Evolutionary conservation across 2,329 filamentous ascomycete species (phyloP), one percentile per base, ranked within the genome.

Genomic region (Talaromyces amestolkiae): DNA sequence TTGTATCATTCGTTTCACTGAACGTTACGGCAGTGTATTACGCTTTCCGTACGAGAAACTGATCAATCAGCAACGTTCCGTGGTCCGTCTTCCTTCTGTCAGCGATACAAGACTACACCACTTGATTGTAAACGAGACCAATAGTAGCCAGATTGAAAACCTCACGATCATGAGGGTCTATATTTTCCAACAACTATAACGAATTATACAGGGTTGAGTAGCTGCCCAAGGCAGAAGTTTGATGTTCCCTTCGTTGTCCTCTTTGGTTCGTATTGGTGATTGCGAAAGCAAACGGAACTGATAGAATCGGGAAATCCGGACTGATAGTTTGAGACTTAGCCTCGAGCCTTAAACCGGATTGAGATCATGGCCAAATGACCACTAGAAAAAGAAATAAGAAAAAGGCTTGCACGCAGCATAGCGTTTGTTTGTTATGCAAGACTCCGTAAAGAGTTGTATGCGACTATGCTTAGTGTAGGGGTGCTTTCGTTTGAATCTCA

Each of bases 251-350:
- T 13, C n/a, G 11, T 39, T 37, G n/a, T 15, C 8, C 17, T 27
- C 24, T n/a, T 53, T 39, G 10, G 53, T 39, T 56, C 53, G 33
- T 56, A 56, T 56, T 39, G 15, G 53, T 39, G 53, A 56, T 39
- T 39, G 33, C 37, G 8, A 39, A 58, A 47, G 39, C 63, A 65
- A 68, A 68, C 68, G 54, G 69, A 66, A 64, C 63, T 54, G 64
- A 70, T 62, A 66, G 67, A 68, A 61, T 35, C 10, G 33, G 59
- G 24, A 35, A 53, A 61, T 15, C 45, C 45, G 59, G 24, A 54
- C 17, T 33, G 27, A 37, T 56, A 56, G 31, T 56, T 33, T 39
- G n/a, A 56, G 24, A 39, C 53, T 9, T 24, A 56, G 53, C 31
- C 49, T 53, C 49, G 24, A 53, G 49, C 49, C 51, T 56, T 56